phyloP scores from a whole-genome alignment of 345 rosid species.

The Microcos paniculata region DNA sequence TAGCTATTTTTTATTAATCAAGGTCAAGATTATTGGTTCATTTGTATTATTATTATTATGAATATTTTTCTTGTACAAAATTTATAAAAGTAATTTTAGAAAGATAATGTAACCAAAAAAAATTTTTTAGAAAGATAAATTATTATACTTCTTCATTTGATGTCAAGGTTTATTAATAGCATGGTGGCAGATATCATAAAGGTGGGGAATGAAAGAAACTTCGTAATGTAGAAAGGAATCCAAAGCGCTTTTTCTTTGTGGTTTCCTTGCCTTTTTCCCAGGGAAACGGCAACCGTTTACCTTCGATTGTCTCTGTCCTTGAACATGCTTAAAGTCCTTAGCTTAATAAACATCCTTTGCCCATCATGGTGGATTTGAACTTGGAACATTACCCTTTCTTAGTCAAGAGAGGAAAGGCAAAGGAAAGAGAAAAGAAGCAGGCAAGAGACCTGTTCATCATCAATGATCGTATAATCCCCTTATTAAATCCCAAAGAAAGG shows the following conservation, averaged over 20 bases:
- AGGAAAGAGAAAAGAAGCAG: background rate
- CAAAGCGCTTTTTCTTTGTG: slow-evolving; percentile 14
- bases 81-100: background rate
- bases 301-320: background rate
- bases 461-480: background rate
- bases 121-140: no score
- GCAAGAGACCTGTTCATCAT: background rate
- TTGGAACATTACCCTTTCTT: background rate
- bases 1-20: background rate
- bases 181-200: background rate
- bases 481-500: background rate
- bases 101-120: no score
- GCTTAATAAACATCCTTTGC: background rate
- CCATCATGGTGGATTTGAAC: background rate
- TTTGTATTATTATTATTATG: background rate
- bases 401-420: background rate
- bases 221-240: slow-evolving; percentile 31
- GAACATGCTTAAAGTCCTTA: background rate
- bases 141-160: background rate
- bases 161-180: background rate
- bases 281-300: slow-evolving; percentile 16
- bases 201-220: slow-evolving; percentile 7
- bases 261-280: slow-evolving; percentile 4
- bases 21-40: background rate
- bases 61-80: background rate